Conservation (phyloP, 495 filamentous ascomycete genomes). For the Bacidia rubella region DNA sequence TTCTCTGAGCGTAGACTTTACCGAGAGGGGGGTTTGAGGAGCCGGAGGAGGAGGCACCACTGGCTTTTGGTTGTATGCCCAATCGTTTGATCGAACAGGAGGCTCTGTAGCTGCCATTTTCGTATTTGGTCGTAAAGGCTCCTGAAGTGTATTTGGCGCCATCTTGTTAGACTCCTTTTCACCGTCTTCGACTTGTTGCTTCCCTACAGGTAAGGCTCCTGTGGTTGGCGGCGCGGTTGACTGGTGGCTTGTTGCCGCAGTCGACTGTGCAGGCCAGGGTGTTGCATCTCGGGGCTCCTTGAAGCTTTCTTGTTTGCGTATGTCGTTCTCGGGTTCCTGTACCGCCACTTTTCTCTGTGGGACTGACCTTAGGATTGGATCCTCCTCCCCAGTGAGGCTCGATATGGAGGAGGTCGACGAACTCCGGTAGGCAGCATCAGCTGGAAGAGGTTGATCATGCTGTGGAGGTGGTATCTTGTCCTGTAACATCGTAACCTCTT, state of each 20-base stretch:
- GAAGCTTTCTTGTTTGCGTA: neutral
- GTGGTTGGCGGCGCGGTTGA: neutral
- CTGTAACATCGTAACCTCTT: neutral
- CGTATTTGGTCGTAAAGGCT: neutral
- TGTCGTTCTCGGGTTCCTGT: neutral
- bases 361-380: neutral
- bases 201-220: neutral
- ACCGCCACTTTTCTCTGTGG: neutral
- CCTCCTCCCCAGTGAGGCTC: neutral
- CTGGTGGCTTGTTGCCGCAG: constrained; percentile 1
- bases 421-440: neutral
- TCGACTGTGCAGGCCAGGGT: neutral
- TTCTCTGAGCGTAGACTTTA: constrained; percentile 16
- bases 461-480: neutral
- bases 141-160: neutral
- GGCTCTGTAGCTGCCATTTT: neutral
- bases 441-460: neutral
- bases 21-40: constrained; percentile 15
- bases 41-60: constrained; percentile 10
- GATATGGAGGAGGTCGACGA: neutral
- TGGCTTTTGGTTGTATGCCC: constrained; percentile 10
- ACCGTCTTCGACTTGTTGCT: neutral
- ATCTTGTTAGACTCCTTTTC: no score
- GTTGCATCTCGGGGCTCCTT: constrained; percentile 9
- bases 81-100: constrained; percentile 3